phyloP scores from a whole-genome alignment of 345 rosid genomes.

The Rhodamnia rubescens region DNA sequence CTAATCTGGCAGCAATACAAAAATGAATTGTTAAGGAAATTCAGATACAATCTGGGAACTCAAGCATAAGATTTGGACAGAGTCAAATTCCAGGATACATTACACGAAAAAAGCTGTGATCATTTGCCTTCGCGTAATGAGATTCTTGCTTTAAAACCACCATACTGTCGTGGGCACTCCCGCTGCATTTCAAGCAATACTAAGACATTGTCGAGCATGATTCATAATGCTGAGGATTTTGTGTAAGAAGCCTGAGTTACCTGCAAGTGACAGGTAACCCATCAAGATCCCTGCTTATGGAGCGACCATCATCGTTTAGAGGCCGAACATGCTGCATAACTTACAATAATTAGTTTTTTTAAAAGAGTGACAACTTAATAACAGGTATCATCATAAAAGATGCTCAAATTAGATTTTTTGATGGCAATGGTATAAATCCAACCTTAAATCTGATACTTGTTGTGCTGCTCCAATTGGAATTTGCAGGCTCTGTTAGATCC shows the following conservation, averaged over 20 bases:
- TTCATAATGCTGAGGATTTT: conserved; percentile 3
- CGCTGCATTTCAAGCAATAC: conserved; percentile 46
- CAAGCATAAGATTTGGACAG: not conserved
- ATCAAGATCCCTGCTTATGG: conserved; percentile 71
- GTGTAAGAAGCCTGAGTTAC: conserved; percentile 20
- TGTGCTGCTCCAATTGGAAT: conserved; percentile 81
- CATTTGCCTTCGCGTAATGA: conserved; percentile 62
- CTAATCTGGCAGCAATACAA: conserved; percentile 47
- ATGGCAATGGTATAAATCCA: not conserved
- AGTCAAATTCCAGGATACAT: conserved; percentile 3
- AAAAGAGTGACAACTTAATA: not conserved
- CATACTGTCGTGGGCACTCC: conserved; percentile 71
- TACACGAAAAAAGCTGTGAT: conserved; percentile 83
- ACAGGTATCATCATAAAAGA: not conserved
- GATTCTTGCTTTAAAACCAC: conserved; percentile 95
- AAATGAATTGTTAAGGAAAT: not conserved
- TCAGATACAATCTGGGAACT: not conserved
- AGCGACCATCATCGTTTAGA: conserved; percentile 78
- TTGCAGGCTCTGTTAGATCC: conserved; percentile 78
- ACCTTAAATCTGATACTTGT: conserved; percentile 90
- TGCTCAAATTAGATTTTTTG: not conserved
- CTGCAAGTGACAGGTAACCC: conserved; percentile 91
- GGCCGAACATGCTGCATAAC: conserved; percentile 65
- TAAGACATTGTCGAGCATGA: conserved; percentile 4
- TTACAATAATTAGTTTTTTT: conserved; percentile 1